Base-by-base conservation (phyloP, 148 eudicot species). In the Fagopyrum homotropicum region DNA sequence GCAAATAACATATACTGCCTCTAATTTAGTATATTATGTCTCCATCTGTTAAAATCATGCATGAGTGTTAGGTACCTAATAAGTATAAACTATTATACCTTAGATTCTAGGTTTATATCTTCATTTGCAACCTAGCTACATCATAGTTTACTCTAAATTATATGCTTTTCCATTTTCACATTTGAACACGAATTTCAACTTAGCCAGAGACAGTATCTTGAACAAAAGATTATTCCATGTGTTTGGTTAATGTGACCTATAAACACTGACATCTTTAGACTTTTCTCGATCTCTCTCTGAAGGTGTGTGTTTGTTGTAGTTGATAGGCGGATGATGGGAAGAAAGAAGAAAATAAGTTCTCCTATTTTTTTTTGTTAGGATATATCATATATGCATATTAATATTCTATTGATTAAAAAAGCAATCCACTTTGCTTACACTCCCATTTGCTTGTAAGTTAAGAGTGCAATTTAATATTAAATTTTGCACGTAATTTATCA, bases 11-110 rank as follows among this genome's bases (percentile, higher is more conserved):
- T 22, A 22, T 22, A 22, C 26, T 22, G 26, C 26, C 26, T 22
- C 26, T 22, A 0, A 22, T 22, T 22, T 22, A 17, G 63, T 22
- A 57, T 57, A 6, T 56, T 8, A 56, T 4, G 8, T 17, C 11
- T 60, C 4, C 14, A 60, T 60, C 2, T 63, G 69, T 63, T 63
- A 35, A 44, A 29, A 63, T 64, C 45, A 64, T 64, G 45, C 70
- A 64, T 40, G 70, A 64, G 64, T 57, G 63, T 57, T 57, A 57
- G 29, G 29, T 4, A 64, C 69, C 69, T 64, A 64, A 64, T 64
- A 45, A 64, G 46, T 10, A 35, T 64, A 12, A 64, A 64, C 12
- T 30, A 64, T 10, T 64, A 8, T 40, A 3, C 17, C 70, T 35
- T 35, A 64, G 70, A 17, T 35, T 64, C 9, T 64, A 64, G 43